These are phyloP conservation scores for Apiospora marii DNA, from an alignment of 2,329 filamentous ascomycete species.

Conservation along the genomic window DNA sequence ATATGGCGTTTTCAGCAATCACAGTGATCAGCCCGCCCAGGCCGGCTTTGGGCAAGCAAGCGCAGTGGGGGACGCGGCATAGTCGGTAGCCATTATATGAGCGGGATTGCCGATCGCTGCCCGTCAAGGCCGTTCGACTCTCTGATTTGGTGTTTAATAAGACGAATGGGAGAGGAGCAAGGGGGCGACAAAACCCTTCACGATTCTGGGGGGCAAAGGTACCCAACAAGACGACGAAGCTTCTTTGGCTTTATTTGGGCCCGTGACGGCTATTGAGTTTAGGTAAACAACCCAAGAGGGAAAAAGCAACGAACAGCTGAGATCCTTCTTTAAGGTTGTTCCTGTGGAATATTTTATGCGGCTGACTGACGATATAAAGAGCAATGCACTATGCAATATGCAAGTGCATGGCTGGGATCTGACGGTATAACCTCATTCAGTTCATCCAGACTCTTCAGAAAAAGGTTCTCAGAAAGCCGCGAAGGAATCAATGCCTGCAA, in stretches of 20 bases:
- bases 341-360: not conserved
- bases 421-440: not conserved
- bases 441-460: not conserved
- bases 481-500: not conserved
- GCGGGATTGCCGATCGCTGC: not conserved
- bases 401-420: not conserved
- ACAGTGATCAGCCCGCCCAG: not conserved
- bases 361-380: not conserved
- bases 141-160: not conserved
- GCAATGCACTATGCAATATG: conserved; percentile 1
- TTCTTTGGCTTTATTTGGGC: not conserved
- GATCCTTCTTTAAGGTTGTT: not conserved
- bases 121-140: not conserved
- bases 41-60: not conserved
- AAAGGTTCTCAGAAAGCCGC: not conserved
- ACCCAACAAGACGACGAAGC: not conserved
- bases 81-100: not conserved
- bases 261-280: conserved; percentile 11
- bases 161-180: not conserved
- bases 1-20: not conserved
- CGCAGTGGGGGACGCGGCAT: conserved; percentile 4
- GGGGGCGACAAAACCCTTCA: not conserved
- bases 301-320: conserved; percentile 5
- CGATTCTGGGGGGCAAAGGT: not conserved
- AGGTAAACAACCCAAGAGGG: not conserved